Evolutionary conservation across 2,329 filamentous ascomycete species (phyloP).

Genomic region (Ophiostoma himal-ulmi): DNA sequence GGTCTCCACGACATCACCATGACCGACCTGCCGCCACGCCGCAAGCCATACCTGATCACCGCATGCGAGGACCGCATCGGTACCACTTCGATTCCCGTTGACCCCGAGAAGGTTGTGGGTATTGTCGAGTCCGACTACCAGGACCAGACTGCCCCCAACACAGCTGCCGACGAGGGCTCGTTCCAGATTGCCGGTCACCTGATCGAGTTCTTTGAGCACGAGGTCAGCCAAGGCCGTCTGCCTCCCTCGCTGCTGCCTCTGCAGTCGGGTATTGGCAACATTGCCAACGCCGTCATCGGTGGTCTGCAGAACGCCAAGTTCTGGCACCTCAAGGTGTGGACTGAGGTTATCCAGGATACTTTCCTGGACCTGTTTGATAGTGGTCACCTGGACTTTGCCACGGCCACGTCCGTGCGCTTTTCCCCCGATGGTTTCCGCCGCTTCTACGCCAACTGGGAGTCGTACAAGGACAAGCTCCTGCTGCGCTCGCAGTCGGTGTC

Average conservation of each 20-base stretch:
- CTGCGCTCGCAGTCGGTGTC: conserved; percentile 83
- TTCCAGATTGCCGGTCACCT: conserved; percentile 69
- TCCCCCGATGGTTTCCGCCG: conserved; percentile 85
- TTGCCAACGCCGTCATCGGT: conserved; percentile 85
- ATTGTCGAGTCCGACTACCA: conserved; percentile 80
- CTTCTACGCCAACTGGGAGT: conserved; percentile 81
- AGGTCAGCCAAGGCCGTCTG: conserved; percentile 71
- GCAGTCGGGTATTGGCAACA: conserved; percentile 84
- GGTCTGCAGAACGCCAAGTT: conserved; percentile 77
- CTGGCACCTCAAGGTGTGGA: conserved; percentile 85
- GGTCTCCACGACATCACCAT: conserved; percentile 87
- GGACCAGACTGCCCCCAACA: conserved; percentile 67
- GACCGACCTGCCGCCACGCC: conserved; percentile 72
- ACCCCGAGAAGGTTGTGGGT: conserved; percentile 75
- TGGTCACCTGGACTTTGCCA: conserved; percentile 81
- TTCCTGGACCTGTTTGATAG: conserved; percentile 91
- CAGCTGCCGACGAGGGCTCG: conserved; percentile 67
- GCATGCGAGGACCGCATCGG: conserved; percentile 81
- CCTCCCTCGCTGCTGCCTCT: conserved; percentile 56
- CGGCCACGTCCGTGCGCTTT: conserved; percentile 84
- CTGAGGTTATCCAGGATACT: conserved; percentile 85
- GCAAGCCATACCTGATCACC: conserved; percentile 85
- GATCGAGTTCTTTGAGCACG: conserved; percentile 79
- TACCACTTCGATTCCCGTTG: conserved; percentile 72
- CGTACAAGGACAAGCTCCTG: conserved; percentile 74